A percentile compares a stretch with the other conserved stretches of the same genome.
phyloP scores from a whole-genome alignment of 2,329 filamentous ascomycete genomes.

The Aspergillus hortae region DNA sequence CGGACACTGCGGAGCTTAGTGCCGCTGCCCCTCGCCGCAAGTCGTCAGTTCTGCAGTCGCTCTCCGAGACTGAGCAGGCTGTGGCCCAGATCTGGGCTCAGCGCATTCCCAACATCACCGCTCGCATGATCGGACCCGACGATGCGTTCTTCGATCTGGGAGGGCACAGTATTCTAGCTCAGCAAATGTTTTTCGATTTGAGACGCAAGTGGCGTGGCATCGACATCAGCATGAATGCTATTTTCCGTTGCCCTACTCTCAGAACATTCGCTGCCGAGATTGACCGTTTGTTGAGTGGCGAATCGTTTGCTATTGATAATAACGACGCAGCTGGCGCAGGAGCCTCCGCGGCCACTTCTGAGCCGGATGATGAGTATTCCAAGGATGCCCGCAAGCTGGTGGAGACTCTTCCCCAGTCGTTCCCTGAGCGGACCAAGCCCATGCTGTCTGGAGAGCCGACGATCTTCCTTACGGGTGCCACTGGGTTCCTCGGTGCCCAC shows the following conservation, averaged over 20 bases:
- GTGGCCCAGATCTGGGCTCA: slow-evolving; percentile 71
- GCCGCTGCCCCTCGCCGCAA: slow-evolving; percentile 51
- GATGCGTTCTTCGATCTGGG: slow-evolving; percentile 73
- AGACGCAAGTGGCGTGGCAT: slow-evolving; percentile 59
- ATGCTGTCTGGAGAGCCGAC: slow-evolving; percentile 47
- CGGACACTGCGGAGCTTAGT: slow-evolving; percentile 65
- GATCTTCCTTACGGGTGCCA: slow-evolving; percentile 82
- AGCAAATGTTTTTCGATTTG: slow-evolving; percentile 73
- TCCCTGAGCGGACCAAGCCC: slow-evolving; percentile 31
- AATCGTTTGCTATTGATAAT: slow-evolving; percentile 43
- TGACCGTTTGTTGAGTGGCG: slow-evolving; percentile 47
- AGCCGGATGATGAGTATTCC: slow-evolving; percentile 47
- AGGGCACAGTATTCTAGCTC: slow-evolving; percentile 76
- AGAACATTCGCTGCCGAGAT: slow-evolving; percentile 56
- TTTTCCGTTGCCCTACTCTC: slow-evolving; percentile 66
- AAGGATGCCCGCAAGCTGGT: slow-evolving; percentile 48
- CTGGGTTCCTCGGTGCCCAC: slow-evolving; percentile 83
- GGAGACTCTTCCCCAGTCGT: slow-evolving; percentile 47
- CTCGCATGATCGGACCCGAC: slow-evolving; percentile 63
- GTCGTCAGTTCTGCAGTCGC: slow-evolving; percentile 46
- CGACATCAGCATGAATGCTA: slow-evolving; percentile 65
- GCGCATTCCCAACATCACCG: slow-evolving; percentile 64
- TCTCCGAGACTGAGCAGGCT: slow-evolving; percentile 58
- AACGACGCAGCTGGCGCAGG: slow-evolving; percentile 43
- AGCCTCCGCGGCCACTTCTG: slow-evolving; percentile 24